These are phyloP conservation scores for Suillus subaureus DNA, from an alignment of 768 basidiomycete genomes.

Conservation along the genomic window DNA sequence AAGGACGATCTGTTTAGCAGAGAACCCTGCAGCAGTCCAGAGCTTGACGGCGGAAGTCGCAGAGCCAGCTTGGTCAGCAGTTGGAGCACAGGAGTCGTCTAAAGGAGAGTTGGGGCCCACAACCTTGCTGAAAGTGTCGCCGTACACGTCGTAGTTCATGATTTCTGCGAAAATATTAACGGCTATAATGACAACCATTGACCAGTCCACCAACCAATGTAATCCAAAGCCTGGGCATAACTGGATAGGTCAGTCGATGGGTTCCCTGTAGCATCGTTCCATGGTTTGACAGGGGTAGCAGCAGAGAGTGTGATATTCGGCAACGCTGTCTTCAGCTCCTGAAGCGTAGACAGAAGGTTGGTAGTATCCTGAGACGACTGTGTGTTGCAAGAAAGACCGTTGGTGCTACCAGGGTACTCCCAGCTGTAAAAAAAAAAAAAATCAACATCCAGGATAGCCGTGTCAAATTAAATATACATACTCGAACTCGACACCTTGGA, in stretches of 20 bases:
- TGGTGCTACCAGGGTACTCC: conserved; percentile 74
- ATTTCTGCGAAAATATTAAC: conserved; percentile 46
- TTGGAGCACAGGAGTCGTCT: conserved; percentile 70
- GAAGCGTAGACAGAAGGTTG: conserved; percentile 80
- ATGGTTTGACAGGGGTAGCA: conserved; percentile 69
- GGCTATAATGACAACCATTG: fast-evolving
- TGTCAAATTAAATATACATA: conserved; percentile 32
- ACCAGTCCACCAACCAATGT: conserved; percentile 53
- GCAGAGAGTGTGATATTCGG: conserved; percentile 69
- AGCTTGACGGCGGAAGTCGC: conserved; percentile 70
- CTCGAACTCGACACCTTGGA: conserved; percentile 75
- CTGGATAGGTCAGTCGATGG: conserved; percentile 64
- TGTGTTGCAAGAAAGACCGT: conserved; percentile 72
- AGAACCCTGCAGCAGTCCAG: conserved; percentile 82
- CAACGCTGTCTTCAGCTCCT: conserved; percentile 61
- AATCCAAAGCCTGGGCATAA: conserved; percentile 73
- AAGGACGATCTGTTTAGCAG: conserved; percentile 69
- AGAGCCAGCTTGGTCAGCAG: conserved; percentile 65
- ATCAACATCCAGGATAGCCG: conserved; percentile 3
- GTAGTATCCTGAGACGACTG: conserved; percentile 64
- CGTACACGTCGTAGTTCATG: conserved; percentile 74
- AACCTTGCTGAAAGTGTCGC: conserved; percentile 48
- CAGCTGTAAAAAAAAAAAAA: conserved; percentile 51
- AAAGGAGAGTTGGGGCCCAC: conserved; percentile 86
- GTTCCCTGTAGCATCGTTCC: conserved; percentile 54